Evolutionary conservation across 2,329 filamentous ascomycete species (phyloP), one percentile per base, ranked within the genome.

Genomic region (Aspergillus awamori): DNA sequence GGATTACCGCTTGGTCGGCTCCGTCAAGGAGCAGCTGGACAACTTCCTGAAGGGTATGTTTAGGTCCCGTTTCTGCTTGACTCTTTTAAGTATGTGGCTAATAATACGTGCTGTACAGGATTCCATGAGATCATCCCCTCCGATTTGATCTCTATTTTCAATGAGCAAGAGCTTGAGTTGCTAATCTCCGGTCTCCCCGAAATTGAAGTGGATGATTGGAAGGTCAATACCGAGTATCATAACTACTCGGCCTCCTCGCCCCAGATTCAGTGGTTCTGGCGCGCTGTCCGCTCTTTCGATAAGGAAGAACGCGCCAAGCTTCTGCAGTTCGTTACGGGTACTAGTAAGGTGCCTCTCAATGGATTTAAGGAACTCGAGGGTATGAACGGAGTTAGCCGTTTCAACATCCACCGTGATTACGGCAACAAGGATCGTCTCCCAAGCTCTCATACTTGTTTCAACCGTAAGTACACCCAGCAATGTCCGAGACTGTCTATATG

Each of bases 231-330:
- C 2, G 96, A 99, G 74, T 98, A 99, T 71, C 94, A 98, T 79
- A 98, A 98, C 78, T 99, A 99, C 81, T 92, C 87, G 4, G 89
- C 92, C 33, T 94, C 93, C 0, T 97, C 95, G 3, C 91, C 92
- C 48, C 96, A 99, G 76, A 97, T 99, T 62, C 93, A 98, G 76
- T 99, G 95, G 95, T 99, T 99, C 87, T 99, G 95, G 95, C 90
- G 96, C 72, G 95, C 95, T 26, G 88, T 99, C 47, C 89, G 95
- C 70, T 97, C 93, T 4, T 99, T 97, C 73, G 96, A 98, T 82
- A 98, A 98, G 81, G 96, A 99, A 81, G 96, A 99, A 80, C 91
- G 92, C 63, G 95, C 95, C 70, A 99, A 99, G 79, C 82, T 99
- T 64, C 85, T 99, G 48, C 95, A 99, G 74, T 99, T 99, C 76